A percentile compares a stretch with the other conserved stretches of the same genome.
These are phyloP conservation scores for Ziziphus jujuba DNA, from an alignment of 306 rosid genomes.

Conservation along the genomic window DNA sequence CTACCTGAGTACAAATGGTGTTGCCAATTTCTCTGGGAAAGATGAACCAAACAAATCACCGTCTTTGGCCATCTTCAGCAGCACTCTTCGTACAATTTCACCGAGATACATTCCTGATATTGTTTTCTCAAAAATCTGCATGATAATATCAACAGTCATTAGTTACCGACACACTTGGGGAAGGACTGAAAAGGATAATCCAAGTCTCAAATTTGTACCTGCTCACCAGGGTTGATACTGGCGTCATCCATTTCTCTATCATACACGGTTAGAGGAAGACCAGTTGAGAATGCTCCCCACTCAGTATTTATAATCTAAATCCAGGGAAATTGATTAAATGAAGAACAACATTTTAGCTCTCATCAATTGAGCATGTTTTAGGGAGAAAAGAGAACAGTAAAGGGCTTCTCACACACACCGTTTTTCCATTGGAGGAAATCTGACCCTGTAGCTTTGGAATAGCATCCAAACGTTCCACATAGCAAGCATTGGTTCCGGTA, in stretches of 20 bases:
- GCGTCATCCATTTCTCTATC: slow-evolving; percentile 92
- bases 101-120: slow-evolving; percentile 96
- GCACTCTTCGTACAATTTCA: slow-evolving; percentile 78
- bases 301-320: slow-evolving; percentile 82
- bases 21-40: slow-evolving; percentile 53
- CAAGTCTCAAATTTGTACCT: slow-evolving; percentile 59
- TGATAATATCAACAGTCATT: slow-evolving; percentile 3
- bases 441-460: slow-evolving; percentile 68
- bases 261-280: slow-evolving; percentile 75
- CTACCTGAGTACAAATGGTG: slow-evolving; percentile 67
- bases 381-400: slow-evolving; percentile 2
- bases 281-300: slow-evolving; percentile 87
- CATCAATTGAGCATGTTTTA: slow-evolving; percentile 12
- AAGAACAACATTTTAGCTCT: slow-evolving; percentile 8
- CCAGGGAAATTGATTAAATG: slow-evolving; percentile 20
- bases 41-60: slow-evolving; percentile 64
- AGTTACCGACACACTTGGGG: slow-evolving; percentile 2
- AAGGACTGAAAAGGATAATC: neutral
- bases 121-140: slow-evolving; percentile 87
- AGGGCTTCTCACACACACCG: slow-evolving; percentile 42
- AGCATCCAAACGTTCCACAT: slow-evolving; percentile 62
- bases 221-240: slow-evolving; percentile 92
- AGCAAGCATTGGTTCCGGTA: slow-evolving; percentile 96
- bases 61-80: slow-evolving; percentile 60
- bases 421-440: slow-evolving; percentile 61